phyloP scores from a whole-genome alignment of 2,329 filamentous ascomycete genomes.

The Diplodia seriata region DNA sequence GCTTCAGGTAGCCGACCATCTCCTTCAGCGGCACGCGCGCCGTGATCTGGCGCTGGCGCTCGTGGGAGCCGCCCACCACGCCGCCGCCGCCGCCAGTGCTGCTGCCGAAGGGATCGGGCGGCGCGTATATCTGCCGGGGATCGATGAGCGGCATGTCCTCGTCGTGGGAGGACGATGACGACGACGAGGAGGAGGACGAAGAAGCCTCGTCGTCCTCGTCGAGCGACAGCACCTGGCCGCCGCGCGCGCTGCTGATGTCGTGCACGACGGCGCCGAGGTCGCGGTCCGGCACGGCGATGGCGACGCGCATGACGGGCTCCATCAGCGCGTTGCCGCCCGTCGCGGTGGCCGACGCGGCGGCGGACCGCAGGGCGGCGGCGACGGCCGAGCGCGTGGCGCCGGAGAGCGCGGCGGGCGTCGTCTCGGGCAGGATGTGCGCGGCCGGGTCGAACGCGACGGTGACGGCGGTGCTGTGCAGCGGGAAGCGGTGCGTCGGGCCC shows the following conservation, averaged over 20 bases:
- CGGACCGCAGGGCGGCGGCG: conserved; percentile 71
- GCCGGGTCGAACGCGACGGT: conserved; percentile 71
- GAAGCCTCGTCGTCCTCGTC: conserved; percentile 54
- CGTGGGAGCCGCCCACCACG: conserved; percentile 28
- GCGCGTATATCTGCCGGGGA: conserved; percentile 78
- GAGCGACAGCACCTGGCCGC: conserved; percentile 76
- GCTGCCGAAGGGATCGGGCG: conserved; percentile 78
- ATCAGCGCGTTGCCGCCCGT: conserved; percentile 67
- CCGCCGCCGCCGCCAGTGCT: conserved; percentile 36
- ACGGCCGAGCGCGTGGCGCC: conserved; percentile 70
- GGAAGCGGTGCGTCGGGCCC: conserved; percentile 80
- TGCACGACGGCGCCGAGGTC: conserved; percentile 83
- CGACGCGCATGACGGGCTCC: conserved; percentile 92
- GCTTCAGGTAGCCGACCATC: conserved; percentile 93
- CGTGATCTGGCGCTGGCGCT: conserved; percentile 66
- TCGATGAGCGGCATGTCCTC: conserved; percentile 63
- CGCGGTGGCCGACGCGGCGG: conserved; percentile 58
- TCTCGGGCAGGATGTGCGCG: conserved; percentile 70
- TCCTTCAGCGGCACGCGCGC: conserved; percentile 93
- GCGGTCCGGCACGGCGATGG: conserved; percentile 83
- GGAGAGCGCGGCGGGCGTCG: conserved; percentile 70
- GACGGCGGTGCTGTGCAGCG: conserved; percentile 77
- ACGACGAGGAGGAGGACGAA: conserved; percentile 24
- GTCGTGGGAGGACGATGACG: conserved; percentile 3
- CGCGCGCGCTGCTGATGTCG: conserved; percentile 76